Evolutionary conservation across 495 filamentous ascomycete genomes (phyloP), one percentile per base, ranked within the genome.

Genomic region (Halenospora varia): DNA sequence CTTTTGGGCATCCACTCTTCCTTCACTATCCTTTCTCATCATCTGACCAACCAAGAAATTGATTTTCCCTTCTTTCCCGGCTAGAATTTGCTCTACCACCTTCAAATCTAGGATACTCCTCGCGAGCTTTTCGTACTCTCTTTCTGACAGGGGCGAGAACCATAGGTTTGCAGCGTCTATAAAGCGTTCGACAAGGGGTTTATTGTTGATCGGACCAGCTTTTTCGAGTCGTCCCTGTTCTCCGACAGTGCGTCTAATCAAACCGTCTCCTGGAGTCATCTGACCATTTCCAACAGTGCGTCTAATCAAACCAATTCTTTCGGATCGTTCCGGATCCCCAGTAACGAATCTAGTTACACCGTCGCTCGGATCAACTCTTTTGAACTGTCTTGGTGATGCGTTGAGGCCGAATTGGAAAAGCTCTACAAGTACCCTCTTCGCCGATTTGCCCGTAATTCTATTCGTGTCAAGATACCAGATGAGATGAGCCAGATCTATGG

Each of bases 21-120:
- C 88, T 62, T 90, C 85, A 25, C 82, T 82, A 8, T 90, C 87
- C 35, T 74, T 72, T 48, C 82, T 78, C 80, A 98, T 90, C 89
- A 97, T 94, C 71, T 88, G 87, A 17, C 94, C 94, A 3, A 98
- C 86, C 60, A 97, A 84, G 71, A 86, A 97, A 64, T 86, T 87
- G 25, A 95, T 70, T 71, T 96, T 96, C 2, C 88, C 87, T 48
- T 79, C 74, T 3, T 82, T 81, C 62, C 86, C 81, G 25, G 69
- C 69, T 49, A 81, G 68, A 59, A 96, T 89, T 64, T 90, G 83
- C 62, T 77, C 73, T 45, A 94, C 75, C 60, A 91, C 81, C 52
- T 84, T 87, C 51, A 80, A 71, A 18, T 74, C 72, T 17, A 86
- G 55, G 0, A 83, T 71, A 15, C 60, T 45, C 41, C 73, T 65